Conservation (phyloP, 805 yeast species). For the Teunomyces barrocoloradensis region DNA sequence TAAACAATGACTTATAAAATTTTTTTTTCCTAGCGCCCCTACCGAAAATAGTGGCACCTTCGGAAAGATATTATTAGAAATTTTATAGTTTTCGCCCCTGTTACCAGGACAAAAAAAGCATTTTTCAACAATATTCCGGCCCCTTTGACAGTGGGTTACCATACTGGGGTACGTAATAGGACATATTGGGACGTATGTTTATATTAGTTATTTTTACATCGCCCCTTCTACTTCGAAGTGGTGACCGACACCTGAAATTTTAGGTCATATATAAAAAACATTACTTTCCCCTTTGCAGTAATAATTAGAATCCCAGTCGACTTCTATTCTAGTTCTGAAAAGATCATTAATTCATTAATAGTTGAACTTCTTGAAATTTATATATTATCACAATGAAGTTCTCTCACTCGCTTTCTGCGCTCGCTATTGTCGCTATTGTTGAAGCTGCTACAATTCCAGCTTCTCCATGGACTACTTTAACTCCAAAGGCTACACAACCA, state of each 20-base stretch:
- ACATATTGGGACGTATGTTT: constrained; percentile 2
- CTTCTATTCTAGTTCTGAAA: neutral
- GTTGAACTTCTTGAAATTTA: neutral
- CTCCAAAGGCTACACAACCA: constrained; percentile 26
- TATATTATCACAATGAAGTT: constrained; percentile 16
- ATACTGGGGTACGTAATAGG: neutral
- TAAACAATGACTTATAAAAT: neutral
- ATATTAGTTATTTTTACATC: constrained; percentile 2
- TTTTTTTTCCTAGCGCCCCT: neutral
- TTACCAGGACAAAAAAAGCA: constrained; percentile 3
- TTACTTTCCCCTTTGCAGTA: neutral
- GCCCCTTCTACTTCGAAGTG: constrained; percentile 1
- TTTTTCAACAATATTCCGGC: neutral
- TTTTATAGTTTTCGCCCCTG: neutral
- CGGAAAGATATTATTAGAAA: constrained; percentile 1
- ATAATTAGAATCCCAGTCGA: neutral
- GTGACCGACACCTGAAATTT: neutral
- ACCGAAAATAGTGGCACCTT: neutral
- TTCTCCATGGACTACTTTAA: constrained; percentile 28
- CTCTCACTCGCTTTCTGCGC: constrained; percentile 17
- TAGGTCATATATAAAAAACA: constrained; percentile 1
- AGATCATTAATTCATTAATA: neutral
- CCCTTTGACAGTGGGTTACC: constrained; percentile 4
- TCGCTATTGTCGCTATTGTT: constrained; percentile 26
- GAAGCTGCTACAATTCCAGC: constrained; percentile 27